Evolutionary conservation across 441 rosid species (phyloP).

Genomic region (Bocquillonia castaneifolia): DNA sequence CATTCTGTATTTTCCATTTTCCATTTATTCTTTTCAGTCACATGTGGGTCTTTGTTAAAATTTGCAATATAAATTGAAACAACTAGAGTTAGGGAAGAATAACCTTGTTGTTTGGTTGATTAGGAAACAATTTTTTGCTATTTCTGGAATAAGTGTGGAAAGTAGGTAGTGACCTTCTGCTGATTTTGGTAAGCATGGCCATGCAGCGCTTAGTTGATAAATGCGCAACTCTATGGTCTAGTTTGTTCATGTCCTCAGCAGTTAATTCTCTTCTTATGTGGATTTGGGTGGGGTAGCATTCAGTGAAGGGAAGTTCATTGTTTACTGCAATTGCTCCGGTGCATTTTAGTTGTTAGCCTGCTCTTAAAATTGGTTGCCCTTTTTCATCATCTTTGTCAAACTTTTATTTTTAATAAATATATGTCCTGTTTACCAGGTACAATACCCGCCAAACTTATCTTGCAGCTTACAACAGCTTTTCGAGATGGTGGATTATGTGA

Average conservation of each 20-base stretch:
- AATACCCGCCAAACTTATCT: slow-evolving; percentile 76
- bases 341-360: not conserved
- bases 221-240: not conserved
- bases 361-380: not conserved
- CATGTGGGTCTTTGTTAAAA: too few species aligned
- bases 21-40: too few species aligned
- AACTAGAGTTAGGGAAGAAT: not conserved
- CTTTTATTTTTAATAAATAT: not conserved
- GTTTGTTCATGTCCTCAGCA: not conserved
- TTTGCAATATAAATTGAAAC: too few species aligned
- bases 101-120: not conserved
- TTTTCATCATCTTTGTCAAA: not conserved
- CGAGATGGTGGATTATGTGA: slow-evolving; percentile 74
- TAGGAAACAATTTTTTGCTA: not conserved
- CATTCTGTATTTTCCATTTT: too few species aligned
- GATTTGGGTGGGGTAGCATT: not conserved
- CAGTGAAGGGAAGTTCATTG: not conserved
- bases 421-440: slow-evolving; percentile 47
- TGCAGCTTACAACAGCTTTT: slow-evolving; percentile 92
- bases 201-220: not conserved
- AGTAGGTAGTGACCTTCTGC: not conserved
- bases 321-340: not conserved
- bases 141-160: not conserved
- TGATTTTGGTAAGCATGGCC: not conserved
- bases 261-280: not conserved